Evolutionary conservation across 129 eudicot species (phyloP).

Genomic region (Tanacetum coccineum): DNA sequence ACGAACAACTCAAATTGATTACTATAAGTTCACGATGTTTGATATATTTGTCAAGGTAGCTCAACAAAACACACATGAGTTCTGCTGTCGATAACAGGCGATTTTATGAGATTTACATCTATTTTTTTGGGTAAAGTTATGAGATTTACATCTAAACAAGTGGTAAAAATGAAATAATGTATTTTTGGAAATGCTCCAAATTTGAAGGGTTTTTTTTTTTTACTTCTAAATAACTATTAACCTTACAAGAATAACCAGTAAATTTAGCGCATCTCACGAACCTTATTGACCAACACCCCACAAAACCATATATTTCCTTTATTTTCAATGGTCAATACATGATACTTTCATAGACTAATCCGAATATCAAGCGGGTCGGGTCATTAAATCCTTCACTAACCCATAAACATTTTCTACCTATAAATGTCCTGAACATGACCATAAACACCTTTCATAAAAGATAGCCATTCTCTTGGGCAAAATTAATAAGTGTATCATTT

Average conservation of each 20-base stretch:
- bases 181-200: slow-evolving; percentile 9
- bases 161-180: neutral
- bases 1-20: no score
- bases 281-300: slow-evolving; percentile 13
- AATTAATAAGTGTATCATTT: neutral
- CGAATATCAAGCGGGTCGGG: slow-evolving; percentile 13
- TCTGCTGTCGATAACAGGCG: no score
- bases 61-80: no score
- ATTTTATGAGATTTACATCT: no score
- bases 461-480: slow-evolving; percentile 9
- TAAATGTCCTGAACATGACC: slow-evolving; percentile 10
- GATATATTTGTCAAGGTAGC: no score
- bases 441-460: neutral
- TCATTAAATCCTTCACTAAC: slow-evolving; percentile 14
- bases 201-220: neutral
- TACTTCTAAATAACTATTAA: neutral
- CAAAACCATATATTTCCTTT: slow-evolving; percentile 4
- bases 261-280: slow-evolving; percentile 9
- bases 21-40: no score
- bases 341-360: slow-evolving; percentile 1
- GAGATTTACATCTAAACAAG: no score
- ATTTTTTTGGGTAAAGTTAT: no score
- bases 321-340: slow-evolving; percentile 16
- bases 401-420: slow-evolving; percentile 21
- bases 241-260: slow-evolving; percentile 15